A percentile compares a stretch with the other conserved stretches of the same genome.
Evolutionary conservation across 2,329 filamentous ascomycete species (phyloP).

Genomic region (Penicillium sp.): DNA sequence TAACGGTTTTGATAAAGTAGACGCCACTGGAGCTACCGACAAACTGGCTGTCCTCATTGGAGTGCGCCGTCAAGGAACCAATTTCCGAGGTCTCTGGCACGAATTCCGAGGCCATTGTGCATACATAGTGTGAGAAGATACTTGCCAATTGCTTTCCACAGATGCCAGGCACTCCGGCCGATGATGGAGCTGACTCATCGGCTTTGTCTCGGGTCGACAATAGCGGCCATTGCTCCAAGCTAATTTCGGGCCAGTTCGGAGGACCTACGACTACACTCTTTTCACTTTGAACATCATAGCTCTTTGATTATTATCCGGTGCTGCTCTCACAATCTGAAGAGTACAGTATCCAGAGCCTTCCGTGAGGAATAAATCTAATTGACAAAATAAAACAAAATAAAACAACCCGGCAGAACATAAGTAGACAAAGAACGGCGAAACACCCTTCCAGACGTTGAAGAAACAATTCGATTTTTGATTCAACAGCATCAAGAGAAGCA

Average conservation of each 20-base stretch:
- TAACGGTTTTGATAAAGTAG: conserved; percentile 57
- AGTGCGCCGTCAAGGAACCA: conserved; percentile 45
- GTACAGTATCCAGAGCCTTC: conserved; percentile 9
- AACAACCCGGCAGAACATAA: conserved; percentile 3
- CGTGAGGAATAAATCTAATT: conserved; percentile 25
- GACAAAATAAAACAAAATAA: conserved; percentile 11
- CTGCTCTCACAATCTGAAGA: conserved; percentile 4
- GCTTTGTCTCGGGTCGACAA: neutral
- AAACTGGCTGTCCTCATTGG: conserved; percentile 51
- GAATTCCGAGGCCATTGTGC: conserved; percentile 20
- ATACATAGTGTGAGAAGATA: neutral
- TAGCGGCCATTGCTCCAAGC: neutral
- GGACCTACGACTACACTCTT: neutral
- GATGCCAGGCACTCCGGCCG: neutral
- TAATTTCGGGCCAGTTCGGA: neutral
- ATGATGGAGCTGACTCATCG: neutral
- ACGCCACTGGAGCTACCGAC: conserved; percentile 56
- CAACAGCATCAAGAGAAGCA: conserved; percentile 14
- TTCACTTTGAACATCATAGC: conserved; percentile 1
- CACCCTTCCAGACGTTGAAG: conserved; percentile 10
- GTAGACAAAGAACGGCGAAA: conserved; percentile 15
- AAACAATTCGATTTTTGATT: neutral
- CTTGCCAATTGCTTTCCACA: neutral
- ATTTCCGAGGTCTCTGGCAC: conserved; percentile 38
- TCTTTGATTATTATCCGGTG: conserved; percentile 9